Evolutionary conservation across 2,329 filamentous ascomycete genomes (phyloP).

Genomic region (Diaporthe caulivora): DNA sequence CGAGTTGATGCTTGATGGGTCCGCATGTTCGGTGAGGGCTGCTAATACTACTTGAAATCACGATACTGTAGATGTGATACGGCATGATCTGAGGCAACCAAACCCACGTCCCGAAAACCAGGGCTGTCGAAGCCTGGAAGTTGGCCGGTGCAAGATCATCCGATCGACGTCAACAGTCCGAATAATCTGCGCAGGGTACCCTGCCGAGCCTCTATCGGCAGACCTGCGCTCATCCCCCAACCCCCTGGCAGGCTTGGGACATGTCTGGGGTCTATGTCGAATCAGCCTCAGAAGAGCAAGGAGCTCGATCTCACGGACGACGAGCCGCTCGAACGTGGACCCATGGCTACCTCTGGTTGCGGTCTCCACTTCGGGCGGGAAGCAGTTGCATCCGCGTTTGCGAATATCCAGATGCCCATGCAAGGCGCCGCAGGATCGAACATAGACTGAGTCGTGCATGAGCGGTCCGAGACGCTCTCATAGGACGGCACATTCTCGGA

Average conservation of each 20-base stretch:
- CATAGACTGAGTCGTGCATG: constrained; percentile 22
- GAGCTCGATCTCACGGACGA: neutral
- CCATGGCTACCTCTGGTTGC: neutral
- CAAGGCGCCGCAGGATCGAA: constrained; percentile 25
- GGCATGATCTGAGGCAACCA: neutral
- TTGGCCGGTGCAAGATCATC: constrained; percentile 24
- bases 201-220: constrained; percentile 2
- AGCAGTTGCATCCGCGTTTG: constrained; percentile 28
- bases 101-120: neutral
- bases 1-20: neutral
- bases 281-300: neutral
- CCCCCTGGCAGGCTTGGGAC: neutral
- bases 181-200: constrained; percentile 27
- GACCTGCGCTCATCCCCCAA: neutral
- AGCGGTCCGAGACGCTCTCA: constrained; percentile 19
- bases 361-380: constrained; percentile 13
- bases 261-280: neutral
- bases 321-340: neutral
- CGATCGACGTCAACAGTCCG: constrained; percentile 15
- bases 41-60: neutral
- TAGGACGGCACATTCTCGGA: constrained; percentile 16
- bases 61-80: neutral
- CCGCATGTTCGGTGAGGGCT: neutral
- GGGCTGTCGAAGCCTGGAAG: neutral
- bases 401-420: constrained; percentile 11